phyloP scores from a whole-genome alignment of 73 alveolate genomes.

The Tetrahymena borealis region DNA sequence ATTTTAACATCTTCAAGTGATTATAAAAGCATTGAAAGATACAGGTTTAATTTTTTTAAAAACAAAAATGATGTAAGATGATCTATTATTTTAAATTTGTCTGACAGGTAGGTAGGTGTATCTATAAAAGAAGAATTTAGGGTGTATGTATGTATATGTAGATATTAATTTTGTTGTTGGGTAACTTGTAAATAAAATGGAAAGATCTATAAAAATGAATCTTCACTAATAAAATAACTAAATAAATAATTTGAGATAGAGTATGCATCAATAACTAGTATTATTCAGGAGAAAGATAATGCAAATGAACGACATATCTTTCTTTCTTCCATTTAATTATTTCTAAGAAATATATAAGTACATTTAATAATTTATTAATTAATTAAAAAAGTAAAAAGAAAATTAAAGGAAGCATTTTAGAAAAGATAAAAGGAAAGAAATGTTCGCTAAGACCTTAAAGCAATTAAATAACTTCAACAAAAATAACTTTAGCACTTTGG shows the following conservation, averaged over 20 bases:
- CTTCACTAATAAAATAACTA: neutral
- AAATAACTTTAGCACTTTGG: conserved; percentile 51
- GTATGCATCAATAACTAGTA: neutral
- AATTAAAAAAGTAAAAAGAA: neutral
- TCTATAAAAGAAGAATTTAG: neutral
- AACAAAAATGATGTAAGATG: too few relatives aligned
- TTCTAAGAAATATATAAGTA: neutral
- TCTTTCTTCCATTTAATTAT: neutral
- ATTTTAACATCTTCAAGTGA: too few relatives aligned
- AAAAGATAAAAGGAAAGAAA: neutral
- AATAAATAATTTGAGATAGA: neutral
- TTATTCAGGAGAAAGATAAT: neutral
- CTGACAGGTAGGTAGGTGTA: too few relatives aligned
- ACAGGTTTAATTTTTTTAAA: too few relatives aligned
- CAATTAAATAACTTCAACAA: neutral
- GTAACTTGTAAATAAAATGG: neutral
- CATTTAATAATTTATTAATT: neutral
- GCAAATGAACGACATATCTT: neutral
- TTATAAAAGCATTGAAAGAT: too few relatives aligned
- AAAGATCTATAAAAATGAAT: neutral
- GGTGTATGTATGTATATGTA: neutral
- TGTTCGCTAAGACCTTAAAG: neutral
- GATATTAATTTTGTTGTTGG: neutral
- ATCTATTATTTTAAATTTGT: too few relatives aligned
- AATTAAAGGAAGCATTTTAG: neutral